Evolutionary conservation across 768 basidiomycete genomes (phyloP).

Genomic region (Lentinula guzmanii): DNA sequence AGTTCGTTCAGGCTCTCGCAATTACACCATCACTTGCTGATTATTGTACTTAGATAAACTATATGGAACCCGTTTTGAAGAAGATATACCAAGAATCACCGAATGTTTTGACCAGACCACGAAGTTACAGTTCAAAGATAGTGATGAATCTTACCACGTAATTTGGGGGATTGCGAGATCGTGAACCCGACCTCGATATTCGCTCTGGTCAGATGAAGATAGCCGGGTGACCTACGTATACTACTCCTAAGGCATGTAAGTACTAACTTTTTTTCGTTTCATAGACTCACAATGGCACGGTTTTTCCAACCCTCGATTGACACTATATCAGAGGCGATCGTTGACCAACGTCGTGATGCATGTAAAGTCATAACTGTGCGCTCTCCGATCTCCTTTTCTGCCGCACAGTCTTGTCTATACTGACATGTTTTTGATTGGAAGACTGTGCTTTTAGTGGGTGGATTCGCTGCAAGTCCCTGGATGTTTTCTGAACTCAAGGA

Average conservation of each 20-base stretch:
- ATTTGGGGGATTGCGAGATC: constrained; percentile 33
- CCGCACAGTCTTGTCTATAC: not conserved
- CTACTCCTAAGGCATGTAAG: not conserved
- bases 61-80: constrained; percentile 5
- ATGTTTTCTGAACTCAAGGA: constrained; percentile 34
- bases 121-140: constrained; percentile 38
- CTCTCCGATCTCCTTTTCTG: not conserved
- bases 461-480: constrained; percentile 46
- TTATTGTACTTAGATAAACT: constrained; percentile 8
- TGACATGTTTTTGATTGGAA: constrained; percentile 7
- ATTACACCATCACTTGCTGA: not conserved
- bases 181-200: constrained; percentile 31
- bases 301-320: constrained; percentile 39
- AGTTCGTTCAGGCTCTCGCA: constrained; percentile 15
- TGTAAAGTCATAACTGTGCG: constrained; percentile 26
- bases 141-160: constrained; percentile 29
- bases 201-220: constrained; percentile 32
- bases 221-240: constrained; percentile 19
- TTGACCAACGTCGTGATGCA: constrained; percentile 22
- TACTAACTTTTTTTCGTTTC: not conserved
- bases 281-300: constrained; percentile 21
- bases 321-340: constrained; percentile 29
- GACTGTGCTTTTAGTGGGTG: constrained; percentile 45
- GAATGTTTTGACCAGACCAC: constrained; percentile 31
- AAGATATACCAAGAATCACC: constrained; percentile 29